phyloP scores from a whole-genome alignment of 2,329 filamentous ascomycete species.

The Harringtonia lauricola region DNA sequence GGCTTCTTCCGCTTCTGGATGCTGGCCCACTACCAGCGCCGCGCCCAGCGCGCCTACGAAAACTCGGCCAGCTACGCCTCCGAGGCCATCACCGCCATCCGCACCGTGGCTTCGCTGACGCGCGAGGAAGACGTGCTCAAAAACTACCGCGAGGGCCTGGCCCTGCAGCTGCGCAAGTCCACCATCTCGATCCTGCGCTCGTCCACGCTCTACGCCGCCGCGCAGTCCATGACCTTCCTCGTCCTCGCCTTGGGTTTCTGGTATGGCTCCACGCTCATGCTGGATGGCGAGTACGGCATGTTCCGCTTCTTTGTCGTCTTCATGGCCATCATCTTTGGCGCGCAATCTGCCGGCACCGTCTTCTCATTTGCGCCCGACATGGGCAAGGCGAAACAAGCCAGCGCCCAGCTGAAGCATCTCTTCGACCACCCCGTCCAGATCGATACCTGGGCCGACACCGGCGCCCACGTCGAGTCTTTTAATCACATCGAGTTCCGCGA shows the following conservation, averaged over 20 bases:
- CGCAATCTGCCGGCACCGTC: conserved; percentile 80
- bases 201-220: conserved; percentile 68
- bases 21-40: conserved; percentile 60
- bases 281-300: conserved; percentile 56
- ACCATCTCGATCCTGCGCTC: conserved; percentile 66
- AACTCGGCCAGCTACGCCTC: conserved; percentile 78
- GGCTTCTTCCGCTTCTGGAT: conserved; percentile 49
- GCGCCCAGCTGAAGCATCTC: conserved; percentile 66
- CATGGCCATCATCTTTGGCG: conserved; percentile 77
- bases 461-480: conserved; percentile 48
- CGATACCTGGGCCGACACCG: conserved; percentile 67
- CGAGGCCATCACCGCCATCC: conserved; percentile 86
- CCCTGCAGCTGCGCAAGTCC: conserved; percentile 53
- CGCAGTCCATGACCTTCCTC: conserved; percentile 75
- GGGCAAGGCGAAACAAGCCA: conserved; percentile 83
- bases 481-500: conserved; percentile 79
- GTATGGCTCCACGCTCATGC: conserved; percentile 76
- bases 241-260: conserved; percentile 85
- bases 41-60: conserved; percentile 71
- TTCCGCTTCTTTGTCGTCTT: conserved; percentile 94
- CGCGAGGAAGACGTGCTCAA: conserved; percentile 70
- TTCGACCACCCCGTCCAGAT: conserved; percentile 76
- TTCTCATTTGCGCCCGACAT: conserved; percentile 89
- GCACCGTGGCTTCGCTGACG: conserved; percentile 84
- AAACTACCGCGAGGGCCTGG: conserved; percentile 59